A percentile compares a stretch with the other conserved stretches of the same genome.
phyloP scores from a whole-genome alignment of 441 rosid species.

The Populus hybrid region DNA sequence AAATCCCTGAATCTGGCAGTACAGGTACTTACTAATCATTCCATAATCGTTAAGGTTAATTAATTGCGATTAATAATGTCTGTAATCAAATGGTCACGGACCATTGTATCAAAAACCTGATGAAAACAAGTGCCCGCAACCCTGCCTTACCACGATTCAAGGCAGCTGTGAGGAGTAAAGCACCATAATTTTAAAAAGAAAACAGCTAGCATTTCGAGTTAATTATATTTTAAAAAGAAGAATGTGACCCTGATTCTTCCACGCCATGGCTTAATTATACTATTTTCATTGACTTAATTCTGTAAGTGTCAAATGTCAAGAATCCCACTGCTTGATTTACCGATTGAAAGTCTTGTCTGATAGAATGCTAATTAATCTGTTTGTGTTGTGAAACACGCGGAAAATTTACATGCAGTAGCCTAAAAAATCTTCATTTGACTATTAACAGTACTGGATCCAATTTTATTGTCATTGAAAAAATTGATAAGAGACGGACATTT shows the following conservation, averaged over 20 bases:
- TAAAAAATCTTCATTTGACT: background rate
- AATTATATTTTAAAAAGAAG: no score
- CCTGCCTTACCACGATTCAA: background rate
- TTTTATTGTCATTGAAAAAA: background rate
- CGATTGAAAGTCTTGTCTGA: background rate
- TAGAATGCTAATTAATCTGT: background rate
- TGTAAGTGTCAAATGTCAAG: background rate
- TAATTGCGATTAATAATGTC: background rate
- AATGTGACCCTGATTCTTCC: background rate
- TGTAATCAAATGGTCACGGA: background rate
- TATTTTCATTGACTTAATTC: background rate
- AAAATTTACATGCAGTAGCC: background rate
- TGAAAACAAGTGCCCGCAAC: background rate
- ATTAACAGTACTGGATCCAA: background rate
- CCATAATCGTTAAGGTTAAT: background rate
- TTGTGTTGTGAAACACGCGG: background rate
- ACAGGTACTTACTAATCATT: background rate
- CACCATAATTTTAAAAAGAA: background rate
- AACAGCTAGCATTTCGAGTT: background rate
- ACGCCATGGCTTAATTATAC: background rate
- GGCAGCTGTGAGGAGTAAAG: background rate
- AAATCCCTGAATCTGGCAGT: no score
- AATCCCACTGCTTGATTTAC: background rate
- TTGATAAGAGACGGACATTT: background rate
- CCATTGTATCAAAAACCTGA: background rate